Percentiles rank a stretch among this genome's conserved stretches.
phyloP scores from a whole-genome alignment of 1,284 basidiomycete genomes.

The Cryptococcus sp. region DNA sequence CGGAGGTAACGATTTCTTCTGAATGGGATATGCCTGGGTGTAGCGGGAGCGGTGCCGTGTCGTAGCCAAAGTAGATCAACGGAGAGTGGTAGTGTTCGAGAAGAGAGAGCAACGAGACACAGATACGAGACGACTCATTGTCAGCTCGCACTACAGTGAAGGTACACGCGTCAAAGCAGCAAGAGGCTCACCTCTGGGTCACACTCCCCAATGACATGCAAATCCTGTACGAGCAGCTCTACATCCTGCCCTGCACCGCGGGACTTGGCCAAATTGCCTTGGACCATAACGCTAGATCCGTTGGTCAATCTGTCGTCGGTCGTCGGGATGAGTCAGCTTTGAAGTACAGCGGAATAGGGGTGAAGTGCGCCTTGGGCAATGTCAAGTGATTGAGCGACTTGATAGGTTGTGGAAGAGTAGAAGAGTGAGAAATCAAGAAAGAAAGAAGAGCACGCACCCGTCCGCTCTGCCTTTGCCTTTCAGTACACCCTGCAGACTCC shows the following conservation, averaged over 20 bases:
- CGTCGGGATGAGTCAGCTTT: too few species aligned
- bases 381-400: too few species aligned
- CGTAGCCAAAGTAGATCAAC: background rate
- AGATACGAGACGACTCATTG: background rate
- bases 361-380: too few species aligned
- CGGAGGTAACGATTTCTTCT: constrained; percentile 73
- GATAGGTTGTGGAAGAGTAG: too few species aligned
- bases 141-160: background rate
- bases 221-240: constrained; percentile 70
- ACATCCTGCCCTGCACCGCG: constrained; percentile 68
- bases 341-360: too few species aligned
- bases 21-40: constrained; percentile 74
- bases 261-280: constrained; percentile 66
- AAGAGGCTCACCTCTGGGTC: constrained; percentile 64
- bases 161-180: background rate
- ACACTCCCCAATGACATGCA: constrained; percentile 71
- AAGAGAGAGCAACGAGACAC: background rate
- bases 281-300: constrained; percentile 69
- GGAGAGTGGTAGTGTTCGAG: background rate
- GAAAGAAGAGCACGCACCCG: constrained; percentile 28
- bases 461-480: constrained; percentile 51
- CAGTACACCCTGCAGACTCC: constrained; percentile 77
- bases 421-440: background rate
- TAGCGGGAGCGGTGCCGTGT: background rate
- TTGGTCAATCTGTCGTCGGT: constrained; percentile 58